Evolutionary conservation across 2,329 filamentous ascomycete species (phyloP), one percentile per base, ranked within the genome.

Genomic region (Trichophyton benhamiae): DNA sequence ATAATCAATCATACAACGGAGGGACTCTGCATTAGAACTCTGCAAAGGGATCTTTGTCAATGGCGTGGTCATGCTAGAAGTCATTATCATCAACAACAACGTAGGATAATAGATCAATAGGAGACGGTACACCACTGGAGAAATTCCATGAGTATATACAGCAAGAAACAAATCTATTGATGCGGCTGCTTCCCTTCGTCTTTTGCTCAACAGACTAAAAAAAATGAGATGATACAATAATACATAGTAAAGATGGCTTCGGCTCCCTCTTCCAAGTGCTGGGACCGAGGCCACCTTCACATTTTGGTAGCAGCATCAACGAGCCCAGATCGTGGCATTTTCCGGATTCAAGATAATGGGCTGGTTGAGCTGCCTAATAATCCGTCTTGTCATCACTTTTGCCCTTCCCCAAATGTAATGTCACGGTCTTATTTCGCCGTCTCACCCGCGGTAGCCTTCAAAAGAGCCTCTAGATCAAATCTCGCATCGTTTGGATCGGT

Each of bases 401-500:
- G n/a, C 55, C 27, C 20, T 9, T 11, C 30, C 53, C 30, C 11
- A 38, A 13, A 25, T 30, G 15, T 17, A 42, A 3, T 33, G 5
- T 17, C 30, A n/a, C 33, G 33, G 33, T 11, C 33, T 58, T 58
- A 58, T 42, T 58, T 58, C 30, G 30, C 33, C 41, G 60, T 65
- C 67, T 80, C 78, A 58, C 74, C 77, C 60, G 76, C 75, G 69
- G 90, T 77, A 69, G 83, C 80, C 71, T 84, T 82, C 75, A 96
- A 78, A 76, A 84, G 89, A 69, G 88, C 86, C 81, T 97, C 92
- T 69, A 97, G 82, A 75, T 99, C 91, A 79, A 97, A 97, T 72
- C 91, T 89, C 72, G 91, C 85, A 79, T 94, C 85, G 72, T 87
- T 84, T 64, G 87, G 87, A 78, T 97, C 87, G 72, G 84, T 80